These are phyloP conservation scores for Scheffersomyces cryptocercus DNA, from an alignment of 1,139 yeast species.

Conservation along the genomic window DNA sequence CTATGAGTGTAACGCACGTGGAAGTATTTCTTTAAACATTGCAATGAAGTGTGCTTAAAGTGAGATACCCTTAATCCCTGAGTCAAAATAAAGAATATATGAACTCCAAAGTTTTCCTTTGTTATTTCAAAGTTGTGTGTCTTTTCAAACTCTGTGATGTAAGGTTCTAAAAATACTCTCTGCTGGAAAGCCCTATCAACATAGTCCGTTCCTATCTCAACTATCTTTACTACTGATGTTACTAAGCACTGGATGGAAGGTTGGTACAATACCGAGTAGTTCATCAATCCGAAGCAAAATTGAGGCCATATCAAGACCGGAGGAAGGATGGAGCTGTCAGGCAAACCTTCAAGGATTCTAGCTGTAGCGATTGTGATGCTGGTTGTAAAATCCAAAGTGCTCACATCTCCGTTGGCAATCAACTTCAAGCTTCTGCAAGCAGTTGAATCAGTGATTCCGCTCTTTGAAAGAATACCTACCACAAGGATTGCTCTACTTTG, in stretches of 20 bases:
- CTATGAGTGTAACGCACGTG: conserved; percentile 41
- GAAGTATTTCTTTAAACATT: conserved; percentile 52
- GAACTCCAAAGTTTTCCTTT: conserved; percentile 53
- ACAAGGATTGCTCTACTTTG: conserved; percentile 74
- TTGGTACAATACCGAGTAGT: conserved; percentile 47
- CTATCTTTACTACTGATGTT: conserved; percentile 27
- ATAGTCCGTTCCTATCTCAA: conserved; percentile 22
- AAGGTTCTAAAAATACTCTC: conserved; percentile 40
- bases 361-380: conserved; percentile 52
- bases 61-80: conserved; percentile 68
- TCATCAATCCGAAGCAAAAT: conserved; percentile 38
- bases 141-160: conserved; percentile 48
- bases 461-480: conserved; percentile 67
- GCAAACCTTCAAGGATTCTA: conserved; percentile 63
- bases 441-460: conserved; percentile 63
- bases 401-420: conserved; percentile 28
- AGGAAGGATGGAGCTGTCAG: conserved; percentile 53
- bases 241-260: conserved; percentile 50
- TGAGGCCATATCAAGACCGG: conserved; percentile 68
- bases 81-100: conserved; percentile 51
- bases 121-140: conserved; percentile 43
- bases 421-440: conserved; percentile 48
- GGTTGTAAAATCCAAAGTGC: conserved; percentile 37
- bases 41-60: conserved; percentile 57
- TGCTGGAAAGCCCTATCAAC: conserved; percentile 37